Base-by-base conservation (phyloP, 2,329 filamentous ascomycete genomes). In the Penicillium sp. region DNA sequence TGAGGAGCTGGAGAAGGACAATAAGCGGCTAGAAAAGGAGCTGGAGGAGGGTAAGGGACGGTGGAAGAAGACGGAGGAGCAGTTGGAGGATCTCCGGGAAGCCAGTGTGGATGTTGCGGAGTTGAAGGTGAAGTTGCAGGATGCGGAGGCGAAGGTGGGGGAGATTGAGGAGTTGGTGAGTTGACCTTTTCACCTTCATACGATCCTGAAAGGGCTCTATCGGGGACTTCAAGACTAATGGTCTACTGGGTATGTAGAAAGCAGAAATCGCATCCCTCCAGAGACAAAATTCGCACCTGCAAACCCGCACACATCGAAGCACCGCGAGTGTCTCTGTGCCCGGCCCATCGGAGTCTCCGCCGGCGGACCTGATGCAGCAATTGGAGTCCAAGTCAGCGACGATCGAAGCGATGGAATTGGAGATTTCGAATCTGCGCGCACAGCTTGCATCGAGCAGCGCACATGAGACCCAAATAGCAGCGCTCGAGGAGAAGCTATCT, bases 1-100 rank as follows among this genome's bases (percentile, higher is more conserved):
- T 53, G 89, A 95, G 58, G 89, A 96, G 67, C 75, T 96, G 8
- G 90, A 96, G 72, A 88, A 79, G 69, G 88, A 95, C 67, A 95
- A 93, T 62, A 90, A 85, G 72, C 75, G 81, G 6, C 71, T 95
- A 6, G 77, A 80, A 35, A 87, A 83, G 60, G 87, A 91, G 53
- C 75, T 80, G 32, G 87, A 90, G 51, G 77, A 80, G 1, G 84
- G 88, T 64, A 80, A 78, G 62, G n/a, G n/a, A n/a, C 77, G 85
- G 57, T 87, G 87, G 81, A 82, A 84, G 67, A 93, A 88, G 72
- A 82, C 83, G 0, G 89, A 96, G 67, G 87, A 93, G 48, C 86
- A 94, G 65, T 73, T 96, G 37, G 88, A 90, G 49, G 87, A 91
- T 64, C 69, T 95, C 49, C 77, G 88, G 45, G 90, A 95, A 65